phyloP scores from a whole-genome alignment of 2,329 filamentous ascomycete species.

The Alternaria hordeiaustralica region DNA sequence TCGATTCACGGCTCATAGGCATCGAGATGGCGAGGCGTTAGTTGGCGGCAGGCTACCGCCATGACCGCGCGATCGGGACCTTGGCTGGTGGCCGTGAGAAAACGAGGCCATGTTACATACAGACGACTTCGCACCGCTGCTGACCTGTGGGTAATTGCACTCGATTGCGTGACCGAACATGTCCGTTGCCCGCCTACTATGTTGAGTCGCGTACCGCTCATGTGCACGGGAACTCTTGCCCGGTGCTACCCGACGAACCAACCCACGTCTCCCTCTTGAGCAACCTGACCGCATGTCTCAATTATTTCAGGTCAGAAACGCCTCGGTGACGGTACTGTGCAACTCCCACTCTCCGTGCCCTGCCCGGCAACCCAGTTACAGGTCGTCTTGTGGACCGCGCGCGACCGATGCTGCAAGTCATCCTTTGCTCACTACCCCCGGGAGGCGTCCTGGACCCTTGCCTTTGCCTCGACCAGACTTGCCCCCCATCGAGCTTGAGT shows the following conservation, averaged over 20 bases:
- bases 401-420: conserved; percentile 47
- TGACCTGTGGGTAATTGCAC: conserved; percentile 27
- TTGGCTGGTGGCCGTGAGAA: conserved; percentile 39
- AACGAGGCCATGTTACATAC: conserved; percentile 48
- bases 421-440: conserved; percentile 47
- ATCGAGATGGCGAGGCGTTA: conserved; percentile 23
- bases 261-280: conserved; percentile 28
- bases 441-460: conserved; percentile 48
- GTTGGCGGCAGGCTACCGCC: conserved; percentile 30
- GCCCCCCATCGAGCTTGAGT: conserved; percentile 35
- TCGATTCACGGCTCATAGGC: conserved; percentile 24
- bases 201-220: conserved; percentile 36
- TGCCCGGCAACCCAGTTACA: conserved; percentile 39
- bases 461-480: conserved; percentile 45
- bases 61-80: conserved; percentile 38
- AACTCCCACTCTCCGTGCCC: conserved; percentile 37
- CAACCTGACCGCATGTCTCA: conserved; percentile 45
- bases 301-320: conserved; percentile 35
- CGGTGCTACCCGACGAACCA: conserved; percentile 39
- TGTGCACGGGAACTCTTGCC: conserved; percentile 38
- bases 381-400: conserved; percentile 40
- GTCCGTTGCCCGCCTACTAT: conserved; percentile 36
- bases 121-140: conserved; percentile 23
- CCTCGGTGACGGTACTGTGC: conserved; percentile 44
- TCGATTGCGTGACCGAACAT: conserved; percentile 42